These are phyloP conservation scores for Penicillium silybi DNA, from an alignment of 495 filamentous ascomycete genomes.

Conservation along the genomic window DNA sequence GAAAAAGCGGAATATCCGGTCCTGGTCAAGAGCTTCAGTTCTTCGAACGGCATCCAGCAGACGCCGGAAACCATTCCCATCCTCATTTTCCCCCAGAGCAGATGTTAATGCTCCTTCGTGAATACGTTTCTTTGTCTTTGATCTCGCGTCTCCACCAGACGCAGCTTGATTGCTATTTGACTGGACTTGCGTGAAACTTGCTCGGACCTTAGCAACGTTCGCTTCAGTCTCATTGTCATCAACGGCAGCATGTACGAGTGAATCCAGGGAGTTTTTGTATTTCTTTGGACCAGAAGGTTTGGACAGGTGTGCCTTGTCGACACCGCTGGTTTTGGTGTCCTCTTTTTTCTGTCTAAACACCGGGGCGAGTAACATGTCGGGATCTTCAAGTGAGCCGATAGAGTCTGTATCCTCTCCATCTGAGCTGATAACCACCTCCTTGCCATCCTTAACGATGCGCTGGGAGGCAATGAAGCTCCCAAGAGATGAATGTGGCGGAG, in stretches of 20 bases:
- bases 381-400: conserved; percentile 46
- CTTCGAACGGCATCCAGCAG: conserved; percentile 68
- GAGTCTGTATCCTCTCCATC: conserved; percentile 66
- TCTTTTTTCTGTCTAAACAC: conserved; percentile 14
- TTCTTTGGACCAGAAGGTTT: conserved; percentile 35
- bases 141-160: background rate
- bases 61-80: conserved; percentile 49
- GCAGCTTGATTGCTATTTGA: background rate
- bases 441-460: conserved; percentile 45
- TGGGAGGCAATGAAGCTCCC: conserved; percentile 30
- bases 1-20: conserved; percentile 68
- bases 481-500: conserved; percentile 13
- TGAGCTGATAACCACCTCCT: conserved; percentile 59
- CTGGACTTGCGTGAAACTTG: conserved; percentile 31
- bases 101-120: conserved; percentile 41
- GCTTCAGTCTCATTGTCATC: conserved; percentile 56
- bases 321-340: conserved; percentile 4
- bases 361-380: conserved; percentile 34
- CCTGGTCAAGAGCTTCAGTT: conserved; percentile 63
- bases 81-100: conserved; percentile 48
- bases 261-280: conserved; percentile 66
- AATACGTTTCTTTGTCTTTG: conserved; percentile 22
- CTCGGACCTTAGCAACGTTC: conserved; percentile 50
- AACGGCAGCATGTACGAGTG: conserved; percentile 56
- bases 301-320: conserved; percentile 7